Conservation (phyloP, 148 eudicot genomes). For the Rhododendron vialii region DNA sequence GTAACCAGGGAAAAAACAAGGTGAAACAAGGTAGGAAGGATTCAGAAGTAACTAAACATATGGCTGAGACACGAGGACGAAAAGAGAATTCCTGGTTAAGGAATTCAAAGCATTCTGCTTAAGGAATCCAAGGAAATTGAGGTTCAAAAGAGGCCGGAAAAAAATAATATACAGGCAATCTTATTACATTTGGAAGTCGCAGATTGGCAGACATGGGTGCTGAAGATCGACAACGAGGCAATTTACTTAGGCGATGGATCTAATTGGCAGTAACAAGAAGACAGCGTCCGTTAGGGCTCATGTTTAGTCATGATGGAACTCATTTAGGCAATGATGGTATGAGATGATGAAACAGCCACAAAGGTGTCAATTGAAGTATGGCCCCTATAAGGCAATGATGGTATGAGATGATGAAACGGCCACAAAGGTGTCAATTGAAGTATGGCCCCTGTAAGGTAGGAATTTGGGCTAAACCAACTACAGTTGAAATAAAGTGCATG, state of each 20-base stretch:
- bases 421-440: too few species aligned
- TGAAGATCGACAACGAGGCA: not conserved
- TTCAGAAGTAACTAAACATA: not conserved
- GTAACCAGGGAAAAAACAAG: not conserved
- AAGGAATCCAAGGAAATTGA: too few species aligned
- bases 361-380: too few species aligned
- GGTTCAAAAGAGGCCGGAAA: too few species aligned
- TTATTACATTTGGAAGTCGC: not conserved
- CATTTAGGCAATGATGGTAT: too few species aligned
- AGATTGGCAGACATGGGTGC: not conserved
- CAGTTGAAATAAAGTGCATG: not conserved
- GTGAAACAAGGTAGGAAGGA: not conserved
- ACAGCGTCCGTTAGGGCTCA: not conserved
- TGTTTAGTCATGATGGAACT: too few species aligned
- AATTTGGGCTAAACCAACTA: not conserved
- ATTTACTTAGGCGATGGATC: not conserved
- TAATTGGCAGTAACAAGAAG: not conserved
- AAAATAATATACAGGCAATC: not conserved
- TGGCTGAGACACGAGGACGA: not conserved
- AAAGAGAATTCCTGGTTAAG: not conserved
- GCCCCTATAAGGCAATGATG: too few species aligned
- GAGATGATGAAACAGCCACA: too few species aligned
- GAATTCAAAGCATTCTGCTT: too few species aligned
- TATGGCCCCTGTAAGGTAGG: not conserved
- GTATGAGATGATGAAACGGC: too few species aligned